Conservation (phyloP, 1,284 basidiomycete species). For the Cutaneotrichosporon sp. region DNA sequence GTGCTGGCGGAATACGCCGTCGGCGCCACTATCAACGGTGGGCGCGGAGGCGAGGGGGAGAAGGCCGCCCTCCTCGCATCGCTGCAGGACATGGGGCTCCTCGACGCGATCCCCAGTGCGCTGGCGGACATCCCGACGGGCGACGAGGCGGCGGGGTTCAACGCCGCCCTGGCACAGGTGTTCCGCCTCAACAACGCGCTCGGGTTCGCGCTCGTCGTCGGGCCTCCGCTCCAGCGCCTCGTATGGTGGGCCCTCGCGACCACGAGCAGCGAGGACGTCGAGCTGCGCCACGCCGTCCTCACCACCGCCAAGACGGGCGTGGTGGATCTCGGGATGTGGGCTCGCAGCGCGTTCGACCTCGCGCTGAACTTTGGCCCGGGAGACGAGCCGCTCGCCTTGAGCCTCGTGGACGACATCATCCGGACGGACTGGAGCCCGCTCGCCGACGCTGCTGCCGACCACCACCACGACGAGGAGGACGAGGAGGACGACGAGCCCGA, state of each 20-base stretch:
- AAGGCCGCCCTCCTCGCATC: conserved; percentile 24
- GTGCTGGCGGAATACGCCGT: conserved; percentile 64
- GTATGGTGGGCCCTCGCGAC: conserved; percentile 20
- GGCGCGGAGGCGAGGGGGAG: conserved; percentile 67
- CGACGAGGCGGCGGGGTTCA: conserved; percentile 10
- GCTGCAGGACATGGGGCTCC: conserved; percentile 19
- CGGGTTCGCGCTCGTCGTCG: conserved; percentile 7
- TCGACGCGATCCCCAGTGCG: conserved; percentile 6
- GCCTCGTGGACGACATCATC: conserved; percentile 48
- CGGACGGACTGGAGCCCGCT: conserved; percentile 30
- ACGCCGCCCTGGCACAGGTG: conserved; percentile 11
- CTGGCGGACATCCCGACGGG: conserved; percentile 1
- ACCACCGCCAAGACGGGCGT: conserved; percentile 52
- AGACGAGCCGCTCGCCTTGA: conserved; percentile 51
- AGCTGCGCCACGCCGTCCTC: conserved; percentile 63
- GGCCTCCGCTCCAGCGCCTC: conserved; percentile 15
- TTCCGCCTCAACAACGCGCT: conserved; percentile 21
- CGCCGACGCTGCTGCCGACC: background rate
- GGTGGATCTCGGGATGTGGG: conserved; percentile 21
- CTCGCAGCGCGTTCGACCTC: conserved; percentile 25
- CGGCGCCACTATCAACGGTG: conserved; percentile 69
- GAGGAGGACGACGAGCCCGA: background rate
- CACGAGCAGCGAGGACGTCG: conserved; percentile 15
- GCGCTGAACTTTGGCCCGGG: conserved; percentile 37
- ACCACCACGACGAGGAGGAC: background rate